Percentiles rank a stretch among this genome's conserved stretches.
phyloP scores from a whole-genome alignment of 805 yeast species.

The Teunomyces barrocoloradensis region DNA sequence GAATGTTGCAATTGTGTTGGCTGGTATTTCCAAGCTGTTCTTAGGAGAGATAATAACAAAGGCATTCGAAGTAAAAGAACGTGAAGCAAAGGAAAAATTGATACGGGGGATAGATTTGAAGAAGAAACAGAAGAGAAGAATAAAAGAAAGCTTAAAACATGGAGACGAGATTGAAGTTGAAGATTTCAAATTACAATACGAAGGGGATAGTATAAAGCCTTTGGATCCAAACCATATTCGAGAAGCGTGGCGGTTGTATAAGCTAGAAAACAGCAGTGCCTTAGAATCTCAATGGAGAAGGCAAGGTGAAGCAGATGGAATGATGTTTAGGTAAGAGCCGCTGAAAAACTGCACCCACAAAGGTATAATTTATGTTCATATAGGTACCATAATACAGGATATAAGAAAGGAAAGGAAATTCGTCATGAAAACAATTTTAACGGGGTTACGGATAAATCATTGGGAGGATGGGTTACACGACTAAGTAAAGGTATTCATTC shows the following conservation, averaged over 20 bases:
- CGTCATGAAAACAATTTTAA: too few relatives aligned
- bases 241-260: constrained; percentile 83
- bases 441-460: too few relatives aligned
- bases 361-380: too few relatives aligned
- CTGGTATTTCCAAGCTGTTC: constrained; percentile 84
- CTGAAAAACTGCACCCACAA: too few relatives aligned
- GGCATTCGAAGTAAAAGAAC: constrained; percentile 69
- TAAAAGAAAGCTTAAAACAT: constrained; percentile 37
- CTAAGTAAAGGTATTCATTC: too few relatives aligned
- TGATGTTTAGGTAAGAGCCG: constrained; percentile 55
- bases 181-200: constrained; percentile 21
- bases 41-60: constrained; percentile 87
- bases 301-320: constrained; percentile 69
- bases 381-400: too few relatives aligned
- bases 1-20: constrained; percentile 74
- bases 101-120: constrained; percentile 36
- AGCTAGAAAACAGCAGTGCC: constrained; percentile 61
- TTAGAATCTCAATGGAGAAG: constrained; percentile 66
- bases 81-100: constrained; percentile 45
- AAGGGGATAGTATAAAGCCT: constrained; percentile 54
- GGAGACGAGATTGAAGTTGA: constrained; percentile 34
- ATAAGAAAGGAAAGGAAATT: too few relatives aligned
- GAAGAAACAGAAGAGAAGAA: constrained; percentile 34
- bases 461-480: too few relatives aligned
- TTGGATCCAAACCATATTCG: constrained; percentile 79